Evolutionary conservation across 1,284 basidiomycete genomes (phyloP), one percentile per base, ranked within the genome.

Genomic region (Irpex lacteus): DNA sequence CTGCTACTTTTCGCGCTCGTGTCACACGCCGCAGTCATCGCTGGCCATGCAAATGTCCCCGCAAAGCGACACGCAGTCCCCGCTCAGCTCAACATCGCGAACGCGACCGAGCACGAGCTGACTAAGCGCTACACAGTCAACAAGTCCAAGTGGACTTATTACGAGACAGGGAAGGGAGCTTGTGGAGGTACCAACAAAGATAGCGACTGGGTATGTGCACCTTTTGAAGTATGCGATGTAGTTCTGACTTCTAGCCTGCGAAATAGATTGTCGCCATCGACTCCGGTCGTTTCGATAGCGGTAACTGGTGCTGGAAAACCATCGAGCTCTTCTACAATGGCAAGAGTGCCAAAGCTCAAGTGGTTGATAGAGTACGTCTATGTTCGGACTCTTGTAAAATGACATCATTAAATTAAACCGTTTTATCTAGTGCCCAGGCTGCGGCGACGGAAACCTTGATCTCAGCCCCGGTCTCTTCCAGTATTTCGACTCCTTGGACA

Each of bases 381-480:
- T 44, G 36, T 58, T 7, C 32, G 19, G 19, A 9, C 47, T 40
- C n/a, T 8, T 40, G 13, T 55, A 47, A 9, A 47, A 58, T 15
- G 11, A 44, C 40, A 15, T 44, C 40, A 44, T 5, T 44, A 44
- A 3, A 5, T 32, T 53, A 19, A 36, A 49, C 5, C 36, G 11
- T 8, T 57, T 19, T 54, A 36, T 15, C 38, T 15, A 79, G 70
- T 83, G 83, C 70, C 72, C 71, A 32, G 71, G 73, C n/a, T 84
- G 84, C 72, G 21, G 62, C 0, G 69, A 66, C 19, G 82, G 80
- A 60, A 78, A 73, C 32, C 76, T 87, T 60, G 85, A 86, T 72
- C 71, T 86, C 60, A 81, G 81, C 72, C 75, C n/a, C 6, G 73
- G 78, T 49, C 80, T 86, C 15, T 86, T 87, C 74, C 18, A 70